Percentiles rank a stretch among this genome's conserved stretches.
These are phyloP conservation scores for Talaromyces trachyspermus DNA, from an alignment of 495 filamentous ascomycete species.

Conservation along the genomic window DNA sequence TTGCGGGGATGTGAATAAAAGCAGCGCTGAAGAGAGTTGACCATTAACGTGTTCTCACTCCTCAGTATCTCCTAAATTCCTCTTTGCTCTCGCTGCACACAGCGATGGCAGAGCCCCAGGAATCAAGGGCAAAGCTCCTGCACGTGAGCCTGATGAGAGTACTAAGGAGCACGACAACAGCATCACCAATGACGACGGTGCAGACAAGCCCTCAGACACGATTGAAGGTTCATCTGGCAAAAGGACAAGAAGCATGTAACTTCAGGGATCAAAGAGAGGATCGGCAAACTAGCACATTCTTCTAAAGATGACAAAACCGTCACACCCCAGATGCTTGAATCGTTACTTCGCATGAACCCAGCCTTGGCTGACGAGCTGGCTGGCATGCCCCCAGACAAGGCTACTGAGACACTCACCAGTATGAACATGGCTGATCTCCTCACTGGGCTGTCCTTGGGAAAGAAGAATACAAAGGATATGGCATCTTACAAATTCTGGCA, in stretches of 20 bases:
- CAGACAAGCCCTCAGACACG: conserved; percentile 7
- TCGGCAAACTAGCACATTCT: conserved; percentile 8
- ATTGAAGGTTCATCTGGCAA: not conserved
- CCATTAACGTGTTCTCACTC: too few species aligned
- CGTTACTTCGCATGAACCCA: conserved; percentile 42
- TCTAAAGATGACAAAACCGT: conserved; percentile 31
- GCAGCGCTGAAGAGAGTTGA: not conserved
- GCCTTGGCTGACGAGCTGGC: conserved; percentile 42
- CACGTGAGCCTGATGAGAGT: conserved; percentile 12
- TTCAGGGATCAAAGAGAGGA: conserved; percentile 19
- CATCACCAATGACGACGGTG: not conserved
- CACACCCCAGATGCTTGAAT: conserved; percentile 34
- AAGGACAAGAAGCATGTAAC: conserved; percentile 20
- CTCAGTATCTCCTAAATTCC: too few species aligned
- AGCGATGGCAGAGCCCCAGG: conserved; percentile 32
- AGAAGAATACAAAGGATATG: conserved; percentile 93
- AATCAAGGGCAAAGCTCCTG: conserved; percentile 35
- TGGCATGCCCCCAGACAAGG: conserved; percentile 35
- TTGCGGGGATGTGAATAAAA: conserved; percentile 7
- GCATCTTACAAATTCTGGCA: conserved; percentile 96
- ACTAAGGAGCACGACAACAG: conserved; percentile 1
- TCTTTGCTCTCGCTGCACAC: too few species aligned
- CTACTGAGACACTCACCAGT: conserved; percentile 58
- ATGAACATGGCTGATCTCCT: conserved; percentile 71
- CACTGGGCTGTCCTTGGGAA: conserved; percentile 65